Base-by-base conservation (phyloP, 495 filamentous ascomycete species). In the Aspergillus sparsus region DNA sequence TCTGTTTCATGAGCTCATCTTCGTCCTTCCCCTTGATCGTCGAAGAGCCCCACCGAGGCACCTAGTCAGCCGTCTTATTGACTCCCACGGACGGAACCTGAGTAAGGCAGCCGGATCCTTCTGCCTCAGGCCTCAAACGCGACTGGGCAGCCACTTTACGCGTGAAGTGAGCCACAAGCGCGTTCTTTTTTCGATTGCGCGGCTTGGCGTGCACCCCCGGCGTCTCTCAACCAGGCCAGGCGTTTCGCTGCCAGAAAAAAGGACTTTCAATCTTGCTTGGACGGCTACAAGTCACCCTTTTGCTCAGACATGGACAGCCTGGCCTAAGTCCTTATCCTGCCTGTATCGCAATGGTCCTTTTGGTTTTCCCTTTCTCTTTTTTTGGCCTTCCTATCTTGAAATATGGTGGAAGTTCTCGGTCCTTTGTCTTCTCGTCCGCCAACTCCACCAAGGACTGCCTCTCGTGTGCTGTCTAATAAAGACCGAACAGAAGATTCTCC, bases 391-490 rank as follows among this genome's bases (percentile, higher is more conserved):
- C 60, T 52, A 58, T 60, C 53, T 53, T 61, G 42, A 77, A 81
- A 63, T 67, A 83, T 83, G 81, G 77, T 82, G 59, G 74, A 80
- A 77, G 70, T 83, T 74, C 56, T 83, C 53, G 69, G 71, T 55
- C 68, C 76, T 66, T 63, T 82, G 62, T 74, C 82, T 68, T 71
- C 73, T 71, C 87, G 75, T 69, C 84, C 80, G 70, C 86, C 80
- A 55, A 87, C 77, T 75, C 88, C 75, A 77, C 89, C 77, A 69
- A 85, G 71, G 82, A 86, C 61, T 77, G 82, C 74, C 74, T 78
- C 65, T 70, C 77, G 60, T 70, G 74, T 66, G 44, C 55, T 68
- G 50, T 61, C 65, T 60, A 62, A 70, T 33, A 67, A 69, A 36
- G 63, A 64, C 53, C 68, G 62, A 62, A 46, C 56, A 32, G 66